Evolutionary conservation across 2,329 filamentous ascomycete genomes (phyloP), one percentile per base, ranked within the genome.

Genomic region (Ceratocystis eucalypticola): DNA sequence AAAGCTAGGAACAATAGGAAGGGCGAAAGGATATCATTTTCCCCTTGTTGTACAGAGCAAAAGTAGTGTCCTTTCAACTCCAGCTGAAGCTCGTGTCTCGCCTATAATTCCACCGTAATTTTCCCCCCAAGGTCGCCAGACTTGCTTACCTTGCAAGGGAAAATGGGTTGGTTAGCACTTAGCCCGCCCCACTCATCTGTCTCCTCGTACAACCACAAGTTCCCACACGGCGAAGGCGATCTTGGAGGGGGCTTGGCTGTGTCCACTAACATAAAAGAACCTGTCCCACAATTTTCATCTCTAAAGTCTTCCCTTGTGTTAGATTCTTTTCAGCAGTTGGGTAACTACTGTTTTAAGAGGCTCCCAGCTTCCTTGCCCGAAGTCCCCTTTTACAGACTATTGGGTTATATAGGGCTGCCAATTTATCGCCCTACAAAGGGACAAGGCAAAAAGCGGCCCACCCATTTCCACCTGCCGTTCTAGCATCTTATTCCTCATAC

Each of bases 331-430:
- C 25, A 25, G 48, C 48, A 53, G 48, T 15, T 53, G 1, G 46
- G 7, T 28, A 1, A 37, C 33, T 37, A 37, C 10, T 41, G 37
- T 41, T 41, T 41, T 12, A 41, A 41, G 10, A 41, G 37, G 37
- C 37, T 12, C 37, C 10, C 37, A 41, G 37, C 10, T 41, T 41
- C 10, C 37, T 41, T 41, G 37, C 37, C 37, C 3, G 1, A 41
- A 0, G 3, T 41, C 10, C 37, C 37, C 48, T 30, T n/a, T 17
- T 33, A 15, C 25, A 10, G 25, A 59, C 55, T 37, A 59, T 59
- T 59, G 55, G 55, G 28, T 37, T 20, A 59, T 59, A 59, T 59
- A 59, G 55, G 55, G 55, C 55, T 50, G 22, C 46, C 10, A 15
- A 41, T 50, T 22, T 50, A 10, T 50, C 6, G 46, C 46, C 22